These are phyloP conservation scores for Lachancea meyersii DNA, from an alignment of 805 yeast genomes.

Conservation along the genomic window DNA sequence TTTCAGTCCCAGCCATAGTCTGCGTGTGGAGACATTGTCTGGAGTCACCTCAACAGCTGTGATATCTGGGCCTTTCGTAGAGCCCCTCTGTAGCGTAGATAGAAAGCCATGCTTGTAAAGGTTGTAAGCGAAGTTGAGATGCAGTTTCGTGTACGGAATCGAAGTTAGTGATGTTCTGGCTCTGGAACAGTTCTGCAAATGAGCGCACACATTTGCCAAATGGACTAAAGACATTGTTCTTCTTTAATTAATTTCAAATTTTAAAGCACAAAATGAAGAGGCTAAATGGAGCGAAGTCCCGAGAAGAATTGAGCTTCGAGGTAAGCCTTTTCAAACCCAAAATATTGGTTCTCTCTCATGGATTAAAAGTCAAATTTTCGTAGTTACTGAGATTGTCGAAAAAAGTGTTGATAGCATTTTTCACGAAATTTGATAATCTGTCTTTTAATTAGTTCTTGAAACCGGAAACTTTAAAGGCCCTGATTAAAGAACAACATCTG, in stretches of 20 bases:
- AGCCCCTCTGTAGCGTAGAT: conserved; percentile 78
- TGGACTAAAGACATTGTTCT: conserved; percentile 72
- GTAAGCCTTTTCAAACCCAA: background rate
- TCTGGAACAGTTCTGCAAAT: conserved; percentile 78
- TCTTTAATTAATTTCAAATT: background rate
- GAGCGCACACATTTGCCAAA: conserved; percentile 80
- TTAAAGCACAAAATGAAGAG: background rate
- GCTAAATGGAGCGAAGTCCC: background rate
- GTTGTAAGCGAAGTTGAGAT: conserved; percentile 75
- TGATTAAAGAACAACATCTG: background rate
- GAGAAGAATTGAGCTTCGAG: background rate
- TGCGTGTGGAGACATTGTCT: conserved; percentile 77
- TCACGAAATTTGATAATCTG: background rate
- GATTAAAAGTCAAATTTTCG: conserved; percentile 2
- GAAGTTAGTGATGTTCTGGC: conserved; percentile 69
- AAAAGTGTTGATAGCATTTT: conserved; percentile 6
- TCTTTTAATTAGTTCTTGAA: background rate
- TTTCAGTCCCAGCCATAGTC: conserved; percentile 88
- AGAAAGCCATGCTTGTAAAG: conserved; percentile 88
- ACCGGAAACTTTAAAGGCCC: background rate
- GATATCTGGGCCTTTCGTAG: conserved; percentile 75
- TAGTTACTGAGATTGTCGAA: background rate
- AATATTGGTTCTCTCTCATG: background rate
- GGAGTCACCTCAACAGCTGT: conserved; percentile 72
- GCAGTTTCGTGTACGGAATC: conserved; percentile 76